Evolutionary conservation across 1,284 basidiomycete species (phyloP).

Genomic region (Heterobasidion occidentale): DNA sequence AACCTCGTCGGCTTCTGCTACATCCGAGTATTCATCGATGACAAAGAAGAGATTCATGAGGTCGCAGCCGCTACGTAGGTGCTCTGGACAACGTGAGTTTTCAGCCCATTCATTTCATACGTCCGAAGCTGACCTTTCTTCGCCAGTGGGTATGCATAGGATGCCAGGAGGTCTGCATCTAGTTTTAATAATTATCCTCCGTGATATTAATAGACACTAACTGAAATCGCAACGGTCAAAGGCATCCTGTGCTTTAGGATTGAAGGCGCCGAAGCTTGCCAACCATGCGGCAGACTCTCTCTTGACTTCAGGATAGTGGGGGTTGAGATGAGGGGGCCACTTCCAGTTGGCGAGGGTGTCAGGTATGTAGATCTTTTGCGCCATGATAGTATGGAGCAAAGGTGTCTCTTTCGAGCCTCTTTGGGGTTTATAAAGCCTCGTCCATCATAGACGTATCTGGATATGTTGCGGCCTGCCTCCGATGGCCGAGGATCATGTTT

Average conservation of each 20-base stretch:
- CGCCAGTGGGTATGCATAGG: slow-evolving; percentile 12
- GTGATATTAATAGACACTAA: slow-evolving; percentile 2
- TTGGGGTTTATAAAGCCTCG: neutral
- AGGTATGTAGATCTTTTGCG: slow-evolving; percentile 11
- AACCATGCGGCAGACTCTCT: slow-evolving; percentile 13
- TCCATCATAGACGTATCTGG: neutral
- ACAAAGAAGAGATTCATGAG: slow-evolving; percentile 29
- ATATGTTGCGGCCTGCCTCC: neutral
- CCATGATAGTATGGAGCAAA: neutral
- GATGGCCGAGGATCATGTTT: neutral
- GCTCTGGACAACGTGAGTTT: slow-evolving; percentile 1
- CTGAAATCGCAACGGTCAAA: slow-evolving; percentile 17
- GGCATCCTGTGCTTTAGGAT: slow-evolving; percentile 12
- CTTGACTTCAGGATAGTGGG: slow-evolving; percentile 11
- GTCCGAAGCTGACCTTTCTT: slow-evolving; percentile 7
- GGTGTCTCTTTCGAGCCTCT: neutral
- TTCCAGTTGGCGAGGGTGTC: slow-evolving; percentile 12
- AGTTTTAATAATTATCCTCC: neutral
- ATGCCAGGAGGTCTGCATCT: slow-evolving; percentile 11
- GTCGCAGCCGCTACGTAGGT: slow-evolving; percentile 18
- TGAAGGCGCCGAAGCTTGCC: slow-evolving; percentile 13
- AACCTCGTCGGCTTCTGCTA: slow-evolving; percentile 13
- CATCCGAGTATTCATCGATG: slow-evolving; percentile 27
- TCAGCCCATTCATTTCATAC: neutral
- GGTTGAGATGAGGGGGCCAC: slow-evolving; percentile 15